phyloP scores from a whole-genome alignment of 768 basidiomycete species.

The Mycena epipterygia region DNA sequence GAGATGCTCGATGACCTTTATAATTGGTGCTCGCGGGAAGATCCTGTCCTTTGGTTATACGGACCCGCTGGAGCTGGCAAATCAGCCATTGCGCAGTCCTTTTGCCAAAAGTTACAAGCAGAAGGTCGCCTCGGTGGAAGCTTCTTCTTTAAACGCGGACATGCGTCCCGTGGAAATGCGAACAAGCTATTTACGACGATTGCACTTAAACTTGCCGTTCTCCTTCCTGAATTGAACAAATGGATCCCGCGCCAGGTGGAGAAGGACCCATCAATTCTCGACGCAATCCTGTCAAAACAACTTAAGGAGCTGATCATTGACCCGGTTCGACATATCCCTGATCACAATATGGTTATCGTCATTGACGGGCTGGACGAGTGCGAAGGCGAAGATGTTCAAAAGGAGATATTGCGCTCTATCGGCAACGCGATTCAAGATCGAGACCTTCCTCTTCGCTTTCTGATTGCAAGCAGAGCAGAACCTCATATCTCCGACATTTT shows the following conservation, averaged over 20 bases:
- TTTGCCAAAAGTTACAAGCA: neutral
- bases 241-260: neutral
- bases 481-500: slow-evolving; percentile 5
- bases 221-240: neutral
- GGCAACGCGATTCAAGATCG: neutral
- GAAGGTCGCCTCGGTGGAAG: slow-evolving; percentile 2
- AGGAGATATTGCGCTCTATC: neutral
- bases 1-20: neutral
- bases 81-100: neutral
- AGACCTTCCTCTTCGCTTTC: neutral
- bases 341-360: neutral
- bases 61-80: slow-evolving; percentile 6
- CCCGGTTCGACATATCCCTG: neutral
- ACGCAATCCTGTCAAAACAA: neutral
- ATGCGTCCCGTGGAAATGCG: too few relatives aligned
- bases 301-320: neutral
- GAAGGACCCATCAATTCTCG: neutral
- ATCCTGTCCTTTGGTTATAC: neutral
- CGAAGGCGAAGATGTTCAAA: neutral
- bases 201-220: slow-evolving; percentile 1
- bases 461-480: slow-evolving; percentile 12
- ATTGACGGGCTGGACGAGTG: neutral
- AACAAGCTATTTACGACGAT: neutral
- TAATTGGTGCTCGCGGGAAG: neutral
- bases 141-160: too few relatives aligned